Percentiles rank a stretch among this genome's conserved stretches.
Conservation (phyloP, 805 yeast genomes). For the Cyberlindnera amylophila region DNA sequence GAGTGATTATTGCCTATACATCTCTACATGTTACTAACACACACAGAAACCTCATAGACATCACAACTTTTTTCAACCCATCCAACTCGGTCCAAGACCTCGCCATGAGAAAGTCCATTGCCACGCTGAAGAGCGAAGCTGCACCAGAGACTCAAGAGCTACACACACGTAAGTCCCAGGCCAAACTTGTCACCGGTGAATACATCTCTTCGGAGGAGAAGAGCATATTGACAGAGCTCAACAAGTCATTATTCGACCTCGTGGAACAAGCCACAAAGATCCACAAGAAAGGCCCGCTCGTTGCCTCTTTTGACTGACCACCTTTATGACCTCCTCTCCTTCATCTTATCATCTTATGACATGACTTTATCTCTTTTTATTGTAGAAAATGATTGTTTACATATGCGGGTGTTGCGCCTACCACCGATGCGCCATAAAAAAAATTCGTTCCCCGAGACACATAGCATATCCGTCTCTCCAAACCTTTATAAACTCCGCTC, state of each 20-base stretch:
- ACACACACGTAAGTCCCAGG: conserved; percentile 4
- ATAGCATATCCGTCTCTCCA: too few species aligned
- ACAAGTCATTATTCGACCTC: conserved; percentile 12
- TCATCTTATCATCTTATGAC: too few species aligned
- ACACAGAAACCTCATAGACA: conserved; percentile 20
- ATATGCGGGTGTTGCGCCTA: not conserved
- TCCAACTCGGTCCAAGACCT: conserved; percentile 13
- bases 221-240: conserved; percentile 11
- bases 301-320: conserved; percentile 19
- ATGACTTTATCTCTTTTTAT: too few species aligned
- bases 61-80: conserved; percentile 24
- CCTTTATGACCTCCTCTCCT: too few species aligned
- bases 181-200: conserved; percentile 14
- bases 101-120: conserved; percentile 15
- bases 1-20: conserved; percentile 1
- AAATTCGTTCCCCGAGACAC: not conserved
- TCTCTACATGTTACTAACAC: not conserved
- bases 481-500: too few species aligned
- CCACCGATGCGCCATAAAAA: too few species aligned
- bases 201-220: conserved; percentile 16
- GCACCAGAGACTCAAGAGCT: not conserved
- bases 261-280: conserved; percentile 16
- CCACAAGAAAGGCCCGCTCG: conserved; percentile 19
- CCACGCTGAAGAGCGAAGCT: conserved; percentile 10
- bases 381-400: too few species aligned